phyloP scores from a whole-genome alignment of 192 early-diverging fungal species.

The Chytriomyces hyalinus region DNA sequence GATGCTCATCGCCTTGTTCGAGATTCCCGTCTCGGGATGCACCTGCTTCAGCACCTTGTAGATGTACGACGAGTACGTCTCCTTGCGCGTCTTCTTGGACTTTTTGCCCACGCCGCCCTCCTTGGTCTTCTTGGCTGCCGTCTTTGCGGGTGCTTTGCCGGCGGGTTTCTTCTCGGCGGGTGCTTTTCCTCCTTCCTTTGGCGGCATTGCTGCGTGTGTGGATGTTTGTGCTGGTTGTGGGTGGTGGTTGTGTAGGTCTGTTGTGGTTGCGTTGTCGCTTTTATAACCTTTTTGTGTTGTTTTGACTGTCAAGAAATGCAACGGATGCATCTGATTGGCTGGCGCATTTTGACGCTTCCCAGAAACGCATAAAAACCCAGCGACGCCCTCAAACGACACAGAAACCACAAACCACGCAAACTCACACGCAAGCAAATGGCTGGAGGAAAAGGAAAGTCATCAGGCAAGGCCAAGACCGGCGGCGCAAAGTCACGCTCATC shows the following conservation, averaged over 20 bases:
- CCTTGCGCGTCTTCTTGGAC: constrained; percentile 73
- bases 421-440: constrained; percentile 25
- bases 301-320: too few species aligned
- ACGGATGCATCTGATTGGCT: too few species aligned
- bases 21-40: constrained; percentile 28
- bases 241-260: too few species aligned
- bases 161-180: constrained; percentile 1
- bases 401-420: not conserved
- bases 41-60: constrained; percentile 72
- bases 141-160: constrained; percentile 17
- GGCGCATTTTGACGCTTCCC: too few species aligned
- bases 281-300: too few species aligned
- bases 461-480: constrained; percentile 38
- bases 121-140: constrained; percentile 14
- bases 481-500: constrained; percentile 77
- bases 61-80: constrained; percentile 96
- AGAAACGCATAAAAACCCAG: too few species aligned
- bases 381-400: not conserved
- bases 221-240: too few species aligned
- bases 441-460: constrained; percentile 51
- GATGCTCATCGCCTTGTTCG: constrained; percentile 98
- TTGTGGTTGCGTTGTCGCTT: too few species aligned
- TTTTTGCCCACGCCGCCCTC: constrained; percentile 22
- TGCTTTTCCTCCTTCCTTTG: constrained; percentile 10
- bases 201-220: not conserved